Base-by-base conservation (phyloP, 768 basidiomycete genomes). In the Rhodotorula graminis region DNA sequence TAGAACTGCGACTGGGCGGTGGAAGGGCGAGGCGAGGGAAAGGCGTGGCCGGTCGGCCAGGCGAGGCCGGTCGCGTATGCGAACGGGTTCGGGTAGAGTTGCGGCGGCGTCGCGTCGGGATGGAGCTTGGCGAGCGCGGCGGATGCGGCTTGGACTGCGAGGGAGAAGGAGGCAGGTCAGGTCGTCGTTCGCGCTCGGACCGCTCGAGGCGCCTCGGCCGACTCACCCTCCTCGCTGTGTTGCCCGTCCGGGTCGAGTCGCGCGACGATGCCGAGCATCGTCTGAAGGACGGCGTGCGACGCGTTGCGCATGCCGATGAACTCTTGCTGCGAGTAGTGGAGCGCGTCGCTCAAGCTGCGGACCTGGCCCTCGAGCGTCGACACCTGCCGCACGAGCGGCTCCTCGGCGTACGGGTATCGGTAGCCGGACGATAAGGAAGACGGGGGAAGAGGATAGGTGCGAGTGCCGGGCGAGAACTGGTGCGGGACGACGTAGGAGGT, bases 121-220 rank as follows among this genome's bases (percentile, higher is more conserved):
- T 33, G 29, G 21, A 72, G 58, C 18, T 64, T 68, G 9, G 62
- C 37, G 16, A 72, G 59, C 0, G 71, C 71, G 7, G 18, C 27
- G 14, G 66, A 31, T n/a, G 64, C 68, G 6, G 71, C 62, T 40
- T 72, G 67, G 58, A 72, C 71, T 72, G 61, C 18, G 27, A 6
- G n/a, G 25, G 8, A 19, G 27, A 23, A 23, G 16, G 19, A 37
- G 25, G 55, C 5, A 47, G 25, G 60, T 61, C 50, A 44, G 40
- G 8, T 31, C 19, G 15, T 7, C 16, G 18, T 7, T 21, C 65
- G 55, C 6, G 37, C 37, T 37, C 37, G 37, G 37, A 37, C 37
- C 37, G 5, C 37, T 37, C 37, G 37, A 37, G 4, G 50, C 57
- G 29, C 18, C 29, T 15, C 33, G 16, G 18, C 21, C 27, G n/a